Evolutionary conservation across 306 rosid genomes (phyloP), one percentile per base, ranked within the genome.

Genomic region (Mimosa bimucronata): DNA sequence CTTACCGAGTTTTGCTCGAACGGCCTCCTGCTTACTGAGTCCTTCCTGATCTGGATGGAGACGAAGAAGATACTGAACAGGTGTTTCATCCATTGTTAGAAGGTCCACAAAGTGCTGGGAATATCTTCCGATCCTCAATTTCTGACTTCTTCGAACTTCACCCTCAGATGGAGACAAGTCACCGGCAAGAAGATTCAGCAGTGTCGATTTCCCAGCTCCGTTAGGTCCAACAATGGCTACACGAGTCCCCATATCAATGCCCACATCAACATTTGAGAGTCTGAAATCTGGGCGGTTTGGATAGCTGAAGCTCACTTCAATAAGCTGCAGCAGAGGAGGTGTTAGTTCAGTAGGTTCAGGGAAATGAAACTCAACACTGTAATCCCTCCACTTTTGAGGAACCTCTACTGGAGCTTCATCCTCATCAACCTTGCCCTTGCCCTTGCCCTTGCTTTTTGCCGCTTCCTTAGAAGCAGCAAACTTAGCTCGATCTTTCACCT

Each of bases 281-380:
- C 86, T 84, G 61, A 88, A 88, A 83, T 86, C 94, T 57, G 55
- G 60, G 45, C 90, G 74, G 37, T 86, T 88, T 16, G 90, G 90
- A 55, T 83, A 88, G 53, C 91, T 86, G 76, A 90, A 90, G 86
- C 86, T 81, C 45, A 88, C 94, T 66, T 88, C 94, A 66, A 86
- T 81, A 42, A 88, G 89, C 79, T 90, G 94, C 84, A 90, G 62
- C 52, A 90, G 87, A 15, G 91, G 90, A 34, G 90, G 90, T 15
- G 90, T 84, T 14, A 90, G 91, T 78, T 90, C 88, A 26, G 92
- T 86, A 45, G 91, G 92, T 79, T 88, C 91, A 13, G 91, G 94
- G 65, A 90, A 88, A 76, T 81, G 89, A 79, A 88, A 88, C 82
- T 86, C 89, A 48, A 83, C 88, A 48, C 84, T 89, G 80, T 87